phyloP scores from a whole-genome alignment of 371 early-diverging fungal species.

The Actinomucor elegans region DNA sequence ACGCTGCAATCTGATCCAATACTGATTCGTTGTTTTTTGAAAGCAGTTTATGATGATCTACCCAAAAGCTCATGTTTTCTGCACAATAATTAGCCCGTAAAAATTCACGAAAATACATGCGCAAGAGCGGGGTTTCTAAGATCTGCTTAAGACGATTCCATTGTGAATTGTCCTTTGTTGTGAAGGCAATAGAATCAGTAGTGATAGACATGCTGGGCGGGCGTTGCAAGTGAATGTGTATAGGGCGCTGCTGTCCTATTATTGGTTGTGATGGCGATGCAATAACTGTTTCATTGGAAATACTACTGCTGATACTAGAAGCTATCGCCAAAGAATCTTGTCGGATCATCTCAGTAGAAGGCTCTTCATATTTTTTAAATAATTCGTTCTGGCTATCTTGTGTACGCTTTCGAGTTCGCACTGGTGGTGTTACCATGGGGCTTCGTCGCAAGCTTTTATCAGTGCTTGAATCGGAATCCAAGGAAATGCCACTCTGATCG shows the following conservation, averaged over 20 bases:
- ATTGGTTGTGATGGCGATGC: neutral
- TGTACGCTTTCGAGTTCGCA: neutral
- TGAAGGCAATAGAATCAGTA: neutral
- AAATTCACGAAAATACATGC: conserved; percentile 63
- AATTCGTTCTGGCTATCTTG: too few species aligned
- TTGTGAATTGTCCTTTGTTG: conserved; percentile 13
- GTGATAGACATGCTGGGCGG: conserved; percentile 21
- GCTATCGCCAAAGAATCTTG: conserved; percentile 15
- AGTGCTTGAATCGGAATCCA: conserved; percentile 3
- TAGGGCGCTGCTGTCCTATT: neutral
- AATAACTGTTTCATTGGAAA: neutral
- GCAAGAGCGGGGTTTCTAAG: conserved; percentile 51
- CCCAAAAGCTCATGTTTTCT: conserved; percentile 64
- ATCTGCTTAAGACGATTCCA: conserved; percentile 52
- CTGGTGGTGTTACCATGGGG: neutral
- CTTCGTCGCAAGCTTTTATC: neutral
- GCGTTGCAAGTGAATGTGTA: neutral
- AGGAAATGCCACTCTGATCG: conserved; percentile 6
- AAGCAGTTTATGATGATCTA: conserved; percentile 44
- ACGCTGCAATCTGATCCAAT: conserved; percentile 47
- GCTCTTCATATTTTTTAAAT: too few species aligned
- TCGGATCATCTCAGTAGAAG: neutral
- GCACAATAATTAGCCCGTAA: conserved; percentile 62
- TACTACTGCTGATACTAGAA: too few species aligned
- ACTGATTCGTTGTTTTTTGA: conserved; percentile 11